These are phyloP conservation scores for Croton laevigatus DNA, from an alignment of 441 rosid genomes.

Conservation along the genomic window DNA sequence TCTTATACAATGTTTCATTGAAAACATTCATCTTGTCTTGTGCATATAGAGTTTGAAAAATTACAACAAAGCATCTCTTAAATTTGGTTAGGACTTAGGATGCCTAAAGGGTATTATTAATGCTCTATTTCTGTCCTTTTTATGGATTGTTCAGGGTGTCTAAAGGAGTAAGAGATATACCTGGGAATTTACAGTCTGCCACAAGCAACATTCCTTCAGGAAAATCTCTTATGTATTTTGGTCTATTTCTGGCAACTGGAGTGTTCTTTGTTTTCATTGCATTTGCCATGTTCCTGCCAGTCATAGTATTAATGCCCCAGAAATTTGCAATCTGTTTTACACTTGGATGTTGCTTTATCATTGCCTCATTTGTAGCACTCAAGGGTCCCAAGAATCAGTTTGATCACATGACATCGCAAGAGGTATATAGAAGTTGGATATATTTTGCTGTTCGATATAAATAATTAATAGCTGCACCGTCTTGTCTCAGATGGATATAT, in stretches of 20 bases:
- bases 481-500: neutral
- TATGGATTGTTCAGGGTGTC: conserved; percentile 40
- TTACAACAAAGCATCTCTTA: neutral
- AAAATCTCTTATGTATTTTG: conserved; percentile 55
- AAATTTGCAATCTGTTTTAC: conserved; percentile 71
- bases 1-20: neutral
- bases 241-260: conserved; percentile 50
- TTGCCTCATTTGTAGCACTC: conserved; percentile 58
- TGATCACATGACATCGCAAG: conserved; percentile 58
- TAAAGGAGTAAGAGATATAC: conserved; percentile 55
- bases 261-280: conserved; percentile 59
- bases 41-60: neutral
- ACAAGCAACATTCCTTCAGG: conserved; percentile 61
- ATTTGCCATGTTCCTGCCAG: conserved; percentile 59
- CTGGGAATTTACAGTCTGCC: conserved; percentile 54
- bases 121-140: neutral
- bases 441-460: neutral
- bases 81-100: neutral
- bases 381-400: conserved; percentile 61
- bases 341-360: conserved; percentile 49
- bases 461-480: neutral
- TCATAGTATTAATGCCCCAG: conserved; percentile 63
- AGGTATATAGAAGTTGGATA: conserved; percentile 31
- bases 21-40: neutral
- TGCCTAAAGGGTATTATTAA: neutral